phyloP scores from a whole-genome alignment of 345 rosid genomes.

The Litchi chinensis region DNA sequence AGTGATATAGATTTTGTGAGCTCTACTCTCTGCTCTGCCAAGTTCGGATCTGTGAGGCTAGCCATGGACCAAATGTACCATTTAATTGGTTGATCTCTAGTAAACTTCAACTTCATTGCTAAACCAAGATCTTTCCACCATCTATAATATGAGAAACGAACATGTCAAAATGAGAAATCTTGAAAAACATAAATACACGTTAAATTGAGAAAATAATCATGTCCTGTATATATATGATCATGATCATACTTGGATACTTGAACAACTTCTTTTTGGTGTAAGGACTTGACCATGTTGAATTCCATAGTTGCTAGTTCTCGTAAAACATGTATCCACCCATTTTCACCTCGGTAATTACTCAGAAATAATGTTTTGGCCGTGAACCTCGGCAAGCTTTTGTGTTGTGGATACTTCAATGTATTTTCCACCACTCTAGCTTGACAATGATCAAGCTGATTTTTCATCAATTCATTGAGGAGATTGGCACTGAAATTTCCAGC shows the following conservation, averaged over 20 bases:
- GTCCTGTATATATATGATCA: neutral
- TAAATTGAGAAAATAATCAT: neutral
- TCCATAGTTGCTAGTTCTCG: constrained; percentile 42
- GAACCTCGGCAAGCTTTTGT: constrained; percentile 42
- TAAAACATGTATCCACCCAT: constrained; percentile 16
- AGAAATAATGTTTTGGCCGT: constrained; percentile 24
- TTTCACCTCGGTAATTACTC: neutral
- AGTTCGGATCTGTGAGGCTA: constrained; percentile 44
- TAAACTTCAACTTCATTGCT: constrained; percentile 37
- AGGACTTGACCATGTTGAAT: constrained; percentile 30
- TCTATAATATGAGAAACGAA: constrained; percentile 28
- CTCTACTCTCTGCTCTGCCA: constrained; percentile 46
- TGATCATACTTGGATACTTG: constrained; percentile 33
- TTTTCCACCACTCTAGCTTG: constrained; percentile 23
- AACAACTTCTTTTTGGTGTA: constrained; percentile 38
- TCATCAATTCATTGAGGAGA: constrained; percentile 24
- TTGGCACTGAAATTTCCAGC: constrained; percentile 27
- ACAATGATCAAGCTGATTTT: constrained; percentile 3
- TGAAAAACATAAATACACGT: neutral
- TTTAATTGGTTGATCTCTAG: constrained; percentile 57
- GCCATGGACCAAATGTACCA: constrained; percentile 55
- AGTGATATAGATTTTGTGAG: constrained; percentile 55
- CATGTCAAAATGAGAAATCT: too few relatives aligned
- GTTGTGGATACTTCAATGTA: constrained; percentile 40
- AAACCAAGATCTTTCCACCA: constrained; percentile 64